Base-by-base conservation (phyloP, 2,329 filamentous ascomycete species). In the Cladophialophora exuberans region DNA sequence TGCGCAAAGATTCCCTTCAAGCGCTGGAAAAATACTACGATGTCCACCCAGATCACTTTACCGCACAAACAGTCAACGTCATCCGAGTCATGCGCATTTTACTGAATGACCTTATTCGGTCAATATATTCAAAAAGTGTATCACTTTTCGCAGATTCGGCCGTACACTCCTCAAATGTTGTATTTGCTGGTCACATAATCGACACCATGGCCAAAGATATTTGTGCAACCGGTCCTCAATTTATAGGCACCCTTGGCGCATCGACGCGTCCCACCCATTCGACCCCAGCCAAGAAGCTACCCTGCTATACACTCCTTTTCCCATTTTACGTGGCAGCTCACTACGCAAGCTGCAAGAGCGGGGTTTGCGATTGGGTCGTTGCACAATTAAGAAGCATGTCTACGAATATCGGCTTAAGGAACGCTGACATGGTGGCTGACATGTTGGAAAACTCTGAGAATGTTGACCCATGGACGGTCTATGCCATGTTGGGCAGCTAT, bases 31-130 rank as follows among this genome's bases (percentile, higher is more conserved):
- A 41, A 10, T 52, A 63, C 10, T 71, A 66, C 54, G 64, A 70
- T 31, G 51, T 65, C 4, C 70, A 71, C 47, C 59, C 64, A 4
- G 59, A 67, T 44, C 64, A 65, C 11, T 63, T 57, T 41, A 52
- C 65, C 5, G 66, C 64, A 6, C 69, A 71, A 47, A 66, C 65
- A 48, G 66, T 65, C 60, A 72, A 72, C 47, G 62, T 68, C 4
- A 48, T 68, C 18, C 62, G 70, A 13, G 35, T 67, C 4, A 64
- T 64, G n/a, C 57, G 69, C 17, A 70, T 71, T 23, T 45, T 69
- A 3, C 64, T 72, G 6, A 69, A 68, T 48, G 66, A 70, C 33
- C 53, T 63, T 6, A 59, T 59, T 11, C 46, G 58, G 25, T 31
- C 31, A 10, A 31, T 31, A 17, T 56, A 56, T 35, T n/a, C 20